Evolutionary conservation across 2,329 filamentous ascomycete genomes (phyloP), one percentile per base, ranked within the genome.

Genomic region (Ustulina deusta): DNA sequence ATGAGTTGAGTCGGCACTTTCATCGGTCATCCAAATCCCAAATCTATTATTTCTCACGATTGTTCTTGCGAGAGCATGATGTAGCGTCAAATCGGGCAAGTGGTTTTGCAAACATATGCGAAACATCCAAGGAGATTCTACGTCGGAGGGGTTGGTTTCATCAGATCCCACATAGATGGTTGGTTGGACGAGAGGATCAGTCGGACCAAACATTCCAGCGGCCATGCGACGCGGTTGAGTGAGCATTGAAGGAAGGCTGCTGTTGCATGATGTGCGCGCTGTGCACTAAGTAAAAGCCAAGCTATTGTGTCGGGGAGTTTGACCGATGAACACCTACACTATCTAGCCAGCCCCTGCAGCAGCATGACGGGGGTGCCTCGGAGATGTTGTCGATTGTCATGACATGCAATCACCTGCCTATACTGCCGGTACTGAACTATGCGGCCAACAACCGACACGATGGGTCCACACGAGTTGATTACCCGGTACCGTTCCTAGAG

Each of bases 131-230:
- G 48, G 20, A 57, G 51, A 20, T 57, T 27, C 25, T 46, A 36
- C 49, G 38, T 61, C 57, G 32, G 49, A 59, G 61, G 61, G 38
- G 27, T 55, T 51, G 44, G 65, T 68, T 68, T 68, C 61, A 61
- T 55, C 38, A 25, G 48, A 61, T 56, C 36, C 54, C 17, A 40
- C 34, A 2, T 58, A n/a, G 51, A 1, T 36, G 17, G 56, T 20
- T 27, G 34, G 54, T 57, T 42, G 42, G 56, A 36, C 11, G 42
- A 34, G 42, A 48, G 40, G 61, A 29, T 55, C 57, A 7, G 63
- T 59, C 66, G 46, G 57, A 54, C 61, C 32, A 57, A 60, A 55
- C 44, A 15, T 44, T 42, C n/a, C 63, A 60, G 61, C 61, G 11
- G 56, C 51, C 49, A 61, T 59, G 60, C 61, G 56, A 61, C 38